Conservation (phyloP, 352 stramenopile species). For the Pseudoperonospora humuli region DNA sequence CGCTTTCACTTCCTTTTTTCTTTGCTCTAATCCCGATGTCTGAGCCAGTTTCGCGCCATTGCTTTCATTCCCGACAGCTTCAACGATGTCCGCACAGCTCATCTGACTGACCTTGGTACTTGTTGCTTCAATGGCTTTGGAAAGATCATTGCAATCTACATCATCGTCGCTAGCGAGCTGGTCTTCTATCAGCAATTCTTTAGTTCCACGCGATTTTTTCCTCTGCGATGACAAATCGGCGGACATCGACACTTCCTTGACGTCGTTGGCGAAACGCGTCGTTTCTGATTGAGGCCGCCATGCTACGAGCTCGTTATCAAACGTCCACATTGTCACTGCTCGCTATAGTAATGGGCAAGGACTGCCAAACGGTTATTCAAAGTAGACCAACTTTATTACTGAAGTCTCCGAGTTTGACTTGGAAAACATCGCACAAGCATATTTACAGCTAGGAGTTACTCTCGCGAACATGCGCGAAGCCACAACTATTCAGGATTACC, state of each 20-base stretch:
- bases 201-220: conserved; percentile 15
- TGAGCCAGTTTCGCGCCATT: too few relatives aligned
- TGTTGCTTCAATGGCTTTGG: conserved; percentile 4
- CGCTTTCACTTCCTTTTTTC: too few relatives aligned
- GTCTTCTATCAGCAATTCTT: conserved; percentile 22
- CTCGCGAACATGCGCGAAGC: too few relatives aligned
- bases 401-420: too few relatives aligned
- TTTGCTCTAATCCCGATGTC: too few relatives aligned
- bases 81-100: too few relatives aligned
- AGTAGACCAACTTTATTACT: too few relatives aligned
- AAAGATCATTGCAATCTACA: neutral
- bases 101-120: conserved; percentile 24
- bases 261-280: conserved; percentile 2
- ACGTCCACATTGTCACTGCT: conserved; percentile 18
- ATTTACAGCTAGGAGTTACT: too few relatives aligned
- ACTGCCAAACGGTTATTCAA: neutral
- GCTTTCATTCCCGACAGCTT: too few relatives aligned
- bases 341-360: conserved; percentile 3
- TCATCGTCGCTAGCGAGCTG: conserved; percentile 13
- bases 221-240: conserved; percentile 3
- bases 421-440: too few relatives aligned
- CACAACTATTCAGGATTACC: too few relatives aligned
- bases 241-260: conserved; percentile 5
- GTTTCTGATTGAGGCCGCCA: conserved; percentile 10
- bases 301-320: conserved; percentile 13